These are phyloP conservation scores for Pseudocercospora vitis DNA, from an alignment of 2,329 filamentous ascomycete species.

Conservation along the genomic window DNA sequence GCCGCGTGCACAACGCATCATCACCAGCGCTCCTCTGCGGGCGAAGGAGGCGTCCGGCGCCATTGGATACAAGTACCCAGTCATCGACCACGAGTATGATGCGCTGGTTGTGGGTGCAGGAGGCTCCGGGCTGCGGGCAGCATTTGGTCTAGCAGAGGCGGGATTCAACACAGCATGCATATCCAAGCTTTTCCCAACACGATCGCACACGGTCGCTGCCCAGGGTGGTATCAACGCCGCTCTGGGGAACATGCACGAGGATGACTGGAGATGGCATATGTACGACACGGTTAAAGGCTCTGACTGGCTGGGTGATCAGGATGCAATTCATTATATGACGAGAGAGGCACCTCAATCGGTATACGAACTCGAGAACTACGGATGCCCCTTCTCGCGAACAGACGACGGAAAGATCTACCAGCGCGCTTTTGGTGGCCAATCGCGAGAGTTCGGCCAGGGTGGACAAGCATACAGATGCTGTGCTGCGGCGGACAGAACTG, in stretches of 20 bases:
- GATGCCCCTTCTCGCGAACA: slow-evolving; percentile 93
- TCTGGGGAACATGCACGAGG: slow-evolving; percentile 93
- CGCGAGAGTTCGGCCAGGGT: slow-evolving; percentile 91
- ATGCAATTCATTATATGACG: slow-evolving; percentile 98
- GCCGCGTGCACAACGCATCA: slow-evolving; percentile 77
- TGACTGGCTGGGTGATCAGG: slow-evolving; percentile 96
- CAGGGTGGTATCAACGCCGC: slow-evolving; percentile 83
- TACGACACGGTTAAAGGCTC: slow-evolving; percentile 98
- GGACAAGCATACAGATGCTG: slow-evolving; percentile 97
- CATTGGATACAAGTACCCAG: slow-evolving; percentile 85
- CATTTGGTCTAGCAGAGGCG: slow-evolving; percentile 82
- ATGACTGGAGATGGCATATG: slow-evolving; percentile 99
- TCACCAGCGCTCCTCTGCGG: slow-evolving; percentile 75
- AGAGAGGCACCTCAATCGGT: slow-evolving; percentile 88
- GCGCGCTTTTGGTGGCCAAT: slow-evolving; percentile 97
- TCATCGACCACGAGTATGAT: slow-evolving; percentile 99
- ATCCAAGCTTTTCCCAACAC: slow-evolving; percentile 79
- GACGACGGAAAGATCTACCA: slow-evolving; percentile 98
- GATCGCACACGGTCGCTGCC: slow-evolving; percentile 77
- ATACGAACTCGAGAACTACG: slow-evolving; percentile 95
- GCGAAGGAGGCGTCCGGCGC: slow-evolving; percentile 91
- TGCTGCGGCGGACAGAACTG: slow-evolving; percentile 93
- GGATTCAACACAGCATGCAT: slow-evolving; percentile 90
- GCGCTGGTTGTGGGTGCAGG: slow-evolving; percentile 88
- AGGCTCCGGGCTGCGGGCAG: slow-evolving; percentile 71